Evolutionary conservation across 2,329 filamentous ascomycete species (phyloP).

Genomic region (Colletotrichum theobromicola): DNA sequence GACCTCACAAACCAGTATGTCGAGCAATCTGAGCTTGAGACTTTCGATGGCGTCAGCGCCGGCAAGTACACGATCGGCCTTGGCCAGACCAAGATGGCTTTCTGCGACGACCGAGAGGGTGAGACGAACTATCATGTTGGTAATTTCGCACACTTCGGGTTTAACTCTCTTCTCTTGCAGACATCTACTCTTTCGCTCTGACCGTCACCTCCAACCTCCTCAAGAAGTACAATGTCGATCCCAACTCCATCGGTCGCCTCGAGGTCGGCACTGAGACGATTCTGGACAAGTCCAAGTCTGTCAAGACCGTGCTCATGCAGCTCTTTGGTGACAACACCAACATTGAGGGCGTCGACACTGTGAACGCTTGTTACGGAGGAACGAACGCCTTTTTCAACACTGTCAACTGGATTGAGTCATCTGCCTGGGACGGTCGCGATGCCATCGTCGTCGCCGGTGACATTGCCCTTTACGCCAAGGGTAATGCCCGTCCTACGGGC

Average conservation of each 20-base stretch:
- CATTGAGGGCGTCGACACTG: slow-evolving; percentile 81
- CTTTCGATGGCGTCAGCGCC: slow-evolving; percentile 81
- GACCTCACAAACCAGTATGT: slow-evolving; percentile 66
- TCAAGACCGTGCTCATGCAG: slow-evolving; percentile 89
- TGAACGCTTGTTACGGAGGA: slow-evolving; percentile 88
- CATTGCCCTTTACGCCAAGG: slow-evolving; percentile 86
- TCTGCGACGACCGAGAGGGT: slow-evolving; percentile 91
- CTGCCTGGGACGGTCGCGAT: slow-evolving; percentile 83
- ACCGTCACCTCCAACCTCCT: slow-evolving; percentile 80
- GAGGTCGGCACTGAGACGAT: slow-evolving; percentile 88
- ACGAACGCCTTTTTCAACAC: slow-evolving; percentile 86
- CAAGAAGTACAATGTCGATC: slow-evolving; percentile 83
- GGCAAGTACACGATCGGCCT: slow-evolving; percentile 93
- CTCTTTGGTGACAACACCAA: slow-evolving; percentile 84
- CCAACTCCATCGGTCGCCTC: slow-evolving; percentile 77
- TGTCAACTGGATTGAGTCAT: slow-evolving; percentile 86
- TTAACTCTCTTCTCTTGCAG: slow-evolving; percentile 46
- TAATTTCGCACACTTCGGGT: slow-evolving; percentile 14
- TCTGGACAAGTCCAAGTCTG: slow-evolving; percentile 89
- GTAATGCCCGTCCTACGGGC: slow-evolving; percentile 79
- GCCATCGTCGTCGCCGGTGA: slow-evolving; percentile 82
- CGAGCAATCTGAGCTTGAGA: slow-evolving; percentile 82
- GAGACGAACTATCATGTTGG: slow-evolving; percentile 32
- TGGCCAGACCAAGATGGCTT: slow-evolving; percentile 90
- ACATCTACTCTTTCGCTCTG: slow-evolving; percentile 86